Evolutionary conservation across 306 rosid genomes (phyloP).

Genomic region (Alnus rubra): DNA sequence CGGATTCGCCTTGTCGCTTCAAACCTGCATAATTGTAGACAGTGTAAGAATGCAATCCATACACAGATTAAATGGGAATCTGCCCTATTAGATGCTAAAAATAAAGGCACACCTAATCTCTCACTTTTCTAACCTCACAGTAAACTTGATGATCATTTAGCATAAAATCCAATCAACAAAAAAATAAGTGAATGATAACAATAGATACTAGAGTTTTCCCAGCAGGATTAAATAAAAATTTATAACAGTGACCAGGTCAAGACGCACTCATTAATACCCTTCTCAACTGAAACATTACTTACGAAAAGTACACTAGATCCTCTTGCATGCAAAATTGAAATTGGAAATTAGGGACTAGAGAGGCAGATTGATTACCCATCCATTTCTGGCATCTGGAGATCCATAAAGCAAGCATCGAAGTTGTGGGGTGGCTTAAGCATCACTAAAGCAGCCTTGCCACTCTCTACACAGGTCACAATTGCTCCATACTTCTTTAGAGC

Average conservation of each 20-base stretch:
- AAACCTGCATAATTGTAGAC: constrained; percentile 54
- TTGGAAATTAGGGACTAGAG: constrained; percentile 3
- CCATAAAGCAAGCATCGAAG: constrained; percentile 95
- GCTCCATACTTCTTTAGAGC: constrained; percentile 80
- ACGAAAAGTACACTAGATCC: not conserved
- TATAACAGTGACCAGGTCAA: not conserved
- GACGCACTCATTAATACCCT: not conserved
- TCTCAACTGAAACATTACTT: not conserved
- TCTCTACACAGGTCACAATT: constrained; percentile 70
- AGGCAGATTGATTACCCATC: constrained; percentile 71
- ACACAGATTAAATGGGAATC: not conserved
- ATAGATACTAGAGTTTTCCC: not conserved
- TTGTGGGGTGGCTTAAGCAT: constrained; percentile 75
- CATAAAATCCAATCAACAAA: constrained; percentile 8
- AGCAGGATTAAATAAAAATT: not conserved
- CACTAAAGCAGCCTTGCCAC: constrained; percentile 68
- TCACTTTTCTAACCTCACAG: constrained; percentile 1
- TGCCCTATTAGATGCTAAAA: not conserved
- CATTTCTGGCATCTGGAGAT: constrained; percentile 99
- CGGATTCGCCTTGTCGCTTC: constrained; percentile 78
- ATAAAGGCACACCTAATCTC: constrained; percentile 16
- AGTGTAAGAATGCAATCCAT: constrained; percentile 20
- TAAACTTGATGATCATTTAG: not conserved
- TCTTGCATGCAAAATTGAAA: constrained; percentile 21
- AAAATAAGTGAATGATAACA: not conserved